phyloP scores from a whole-genome alignment of 2,329 filamentous ascomycete genomes.

The Pseudogymnoascus sp. region DNA sequence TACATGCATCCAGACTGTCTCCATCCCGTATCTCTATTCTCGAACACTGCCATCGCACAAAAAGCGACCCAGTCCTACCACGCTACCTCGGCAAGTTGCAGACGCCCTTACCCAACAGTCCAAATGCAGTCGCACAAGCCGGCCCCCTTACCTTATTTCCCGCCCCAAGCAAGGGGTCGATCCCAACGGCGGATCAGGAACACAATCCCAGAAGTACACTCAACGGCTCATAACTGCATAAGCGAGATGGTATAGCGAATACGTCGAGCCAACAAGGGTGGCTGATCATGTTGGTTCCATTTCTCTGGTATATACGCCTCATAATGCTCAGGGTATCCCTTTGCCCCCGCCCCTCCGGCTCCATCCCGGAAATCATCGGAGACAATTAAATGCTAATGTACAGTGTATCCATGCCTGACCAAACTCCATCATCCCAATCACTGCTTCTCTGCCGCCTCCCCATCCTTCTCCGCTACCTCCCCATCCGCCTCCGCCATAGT shows the following conservation, averaged over 20 bases:
- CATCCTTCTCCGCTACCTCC: not conserved
- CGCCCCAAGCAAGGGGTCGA: not conserved
- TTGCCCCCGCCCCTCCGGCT: not conserved
- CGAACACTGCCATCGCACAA: not conserved
- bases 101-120: not conserved
- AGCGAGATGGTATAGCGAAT: not conserved
- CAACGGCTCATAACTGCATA: not conserved
- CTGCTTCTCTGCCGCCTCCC: too few relatives aligned
- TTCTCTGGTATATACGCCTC: not conserved
- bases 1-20: not conserved
- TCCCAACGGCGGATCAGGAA: not conserved
- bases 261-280: not conserved
- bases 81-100: not conserved
- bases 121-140: not conserved
- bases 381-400: constrained; percentile 1
- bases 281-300: not conserved
- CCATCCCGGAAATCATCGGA: not conserved
- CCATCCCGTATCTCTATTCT: not conserved
- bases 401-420: not conserved
- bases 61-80: not conserved
- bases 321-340: constrained; percentile 2
- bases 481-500: not conserved
- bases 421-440: not conserved
- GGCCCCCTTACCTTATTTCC: not conserved
- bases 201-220: not conserved